These are phyloP conservation scores for Kwoniella shandongensis DNA, from an alignment of 768 basidiomycete genomes.

Conservation along the genomic window DNA sequence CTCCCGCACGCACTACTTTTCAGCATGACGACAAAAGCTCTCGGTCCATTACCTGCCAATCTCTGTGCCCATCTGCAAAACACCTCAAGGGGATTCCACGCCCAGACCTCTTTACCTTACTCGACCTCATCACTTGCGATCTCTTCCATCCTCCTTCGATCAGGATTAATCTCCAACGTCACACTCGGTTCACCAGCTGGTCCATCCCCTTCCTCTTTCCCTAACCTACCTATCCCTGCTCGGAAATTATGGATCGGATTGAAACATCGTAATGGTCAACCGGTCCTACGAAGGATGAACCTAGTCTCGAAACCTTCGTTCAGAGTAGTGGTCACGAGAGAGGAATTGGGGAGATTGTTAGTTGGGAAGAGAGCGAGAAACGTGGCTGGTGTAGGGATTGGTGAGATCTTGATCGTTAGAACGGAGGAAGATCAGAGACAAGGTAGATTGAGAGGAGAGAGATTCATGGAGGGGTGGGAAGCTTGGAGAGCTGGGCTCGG, in stretches of 20 bases:
- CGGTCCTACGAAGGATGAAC: slow-evolving; percentile 75
- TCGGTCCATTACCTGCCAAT: slow-evolving; percentile 61
- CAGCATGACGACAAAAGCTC: slow-evolving; percentile 15
- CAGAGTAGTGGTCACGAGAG: slow-evolving; percentile 69
- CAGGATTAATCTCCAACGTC: slow-evolving; percentile 80
- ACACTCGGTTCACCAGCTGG: slow-evolving; percentile 64
- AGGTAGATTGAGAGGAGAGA: slow-evolving; percentile 25
- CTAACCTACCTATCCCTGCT: slow-evolving; percentile 63
- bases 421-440: slow-evolving; percentile 70
- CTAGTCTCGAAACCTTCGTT: slow-evolving; percentile 82
- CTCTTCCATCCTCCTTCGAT: slow-evolving; percentile 83
- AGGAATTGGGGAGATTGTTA: slow-evolving; percentile 75
- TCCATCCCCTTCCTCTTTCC: slow-evolving; percentile 68
- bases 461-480: slow-evolving; percentile 89
- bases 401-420: slow-evolving; percentile 84
- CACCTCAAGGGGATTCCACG: slow-evolving; percentile 83
- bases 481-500: slow-evolving; percentile 72
- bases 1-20: too few species aligned
- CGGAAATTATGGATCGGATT: slow-evolving; percentile 88
- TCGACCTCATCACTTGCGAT: slow-evolving; percentile 88
- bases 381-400: slow-evolving; percentile 80
- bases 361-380: slow-evolving; percentile 77
- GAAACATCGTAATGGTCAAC: slow-evolving; percentile 87
- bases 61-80: slow-evolving; percentile 90
- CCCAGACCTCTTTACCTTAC: slow-evolving; percentile 73